phyloP scores from a whole-genome alignment of 1,284 basidiomycete species.

The Erythrobasidium hasegawianum region DNA sequence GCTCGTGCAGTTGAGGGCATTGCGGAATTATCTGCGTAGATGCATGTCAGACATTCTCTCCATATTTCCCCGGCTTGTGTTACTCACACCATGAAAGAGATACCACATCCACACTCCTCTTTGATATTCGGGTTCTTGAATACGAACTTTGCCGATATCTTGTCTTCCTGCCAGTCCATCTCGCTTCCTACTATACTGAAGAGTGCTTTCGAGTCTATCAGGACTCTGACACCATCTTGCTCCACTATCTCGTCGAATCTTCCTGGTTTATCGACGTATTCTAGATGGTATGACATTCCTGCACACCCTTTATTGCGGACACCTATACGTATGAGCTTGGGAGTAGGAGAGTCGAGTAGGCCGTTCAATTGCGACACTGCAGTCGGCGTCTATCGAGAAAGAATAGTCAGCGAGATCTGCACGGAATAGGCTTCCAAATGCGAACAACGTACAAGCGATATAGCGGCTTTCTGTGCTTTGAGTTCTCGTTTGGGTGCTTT shows the following conservation, averaged over 20 bases:
- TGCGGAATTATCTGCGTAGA: neutral
- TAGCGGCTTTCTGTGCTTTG: conserved; percentile 72
- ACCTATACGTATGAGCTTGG: conserved; percentile 88
- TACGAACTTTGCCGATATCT: conserved; percentile 84
- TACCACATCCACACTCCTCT: conserved; percentile 91
- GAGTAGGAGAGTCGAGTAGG: conserved; percentile 72
- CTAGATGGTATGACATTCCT: conserved; percentile 92
- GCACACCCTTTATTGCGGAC: conserved; percentile 99
- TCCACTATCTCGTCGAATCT: conserved; percentile 97
- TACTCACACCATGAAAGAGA: conserved; percentile 52
- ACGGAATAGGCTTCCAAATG: no score
- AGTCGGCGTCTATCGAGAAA: conserved; percentile 64
- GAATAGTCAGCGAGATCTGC: neutral
- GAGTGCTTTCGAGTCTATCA: conserved; percentile 94
- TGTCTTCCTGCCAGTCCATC: conserved; percentile 98
- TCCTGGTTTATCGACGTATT: conserved; percentile 85
- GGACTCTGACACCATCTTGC: conserved; percentile 86
- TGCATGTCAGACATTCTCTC: neutral
- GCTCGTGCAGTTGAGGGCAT: neutral
- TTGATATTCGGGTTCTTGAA: conserved; percentile 70
- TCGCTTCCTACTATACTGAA: conserved; percentile 97
- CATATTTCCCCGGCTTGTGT: neutral
- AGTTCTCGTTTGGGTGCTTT: conserved; percentile 46
- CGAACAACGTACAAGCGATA: conserved; percentile 61
- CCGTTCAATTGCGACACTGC: conserved; percentile 69